Evolutionary conservation across 495 filamentous ascomycete genomes (phyloP), one percentile per base, ranked within the genome.

Genomic region (Aspergillus panamensis): DNA sequence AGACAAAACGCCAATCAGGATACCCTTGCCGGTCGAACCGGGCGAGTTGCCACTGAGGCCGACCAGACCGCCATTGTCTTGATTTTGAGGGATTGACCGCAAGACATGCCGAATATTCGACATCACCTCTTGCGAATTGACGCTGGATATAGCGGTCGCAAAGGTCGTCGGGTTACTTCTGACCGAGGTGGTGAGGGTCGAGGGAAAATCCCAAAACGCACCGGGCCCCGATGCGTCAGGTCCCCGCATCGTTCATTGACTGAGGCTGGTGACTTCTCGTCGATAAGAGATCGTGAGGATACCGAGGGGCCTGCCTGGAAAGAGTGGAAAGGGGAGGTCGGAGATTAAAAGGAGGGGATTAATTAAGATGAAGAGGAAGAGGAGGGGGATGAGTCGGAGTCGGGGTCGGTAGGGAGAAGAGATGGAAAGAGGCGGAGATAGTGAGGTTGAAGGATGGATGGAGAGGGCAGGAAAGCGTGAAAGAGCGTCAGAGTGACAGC

Each of bases 1-100:
- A n/a, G 95, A 96, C 47, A 97, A 77, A 65, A 98, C 85, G 58
- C 92, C 94, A 68, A 98, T 97, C 68, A 97, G 77, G 63, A 98
- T 88, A 70, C 95, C 94, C 69, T 90, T 82, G 52, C 84, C 84
- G 58, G 82, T 84, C 12, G 83, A 85, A 39, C 75, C 76, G 58
- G 71, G 58, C 33, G 73, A 70, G 52, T 74, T 67, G 73, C 68
- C 73, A 74, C 70, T 65, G 60, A 62, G 63, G 60, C 59, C 61
- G 55, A 73, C 57, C 21, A 65, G 51, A 55, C 53, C 51, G 48
- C 58, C 61, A 55, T 64, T 66, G 39, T 59, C 54, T 21, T 45
- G 66, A 55, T 61, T 61, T 39, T 64, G 63, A 14, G 72, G 70
- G 43, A 74, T 59, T 49, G 62, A 60, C 40, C 60, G 62, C 25